Evolutionary conservation across 805 yeast genomes (phyloP).

Genomic region (Barnettozyma botsteinii): DNA sequence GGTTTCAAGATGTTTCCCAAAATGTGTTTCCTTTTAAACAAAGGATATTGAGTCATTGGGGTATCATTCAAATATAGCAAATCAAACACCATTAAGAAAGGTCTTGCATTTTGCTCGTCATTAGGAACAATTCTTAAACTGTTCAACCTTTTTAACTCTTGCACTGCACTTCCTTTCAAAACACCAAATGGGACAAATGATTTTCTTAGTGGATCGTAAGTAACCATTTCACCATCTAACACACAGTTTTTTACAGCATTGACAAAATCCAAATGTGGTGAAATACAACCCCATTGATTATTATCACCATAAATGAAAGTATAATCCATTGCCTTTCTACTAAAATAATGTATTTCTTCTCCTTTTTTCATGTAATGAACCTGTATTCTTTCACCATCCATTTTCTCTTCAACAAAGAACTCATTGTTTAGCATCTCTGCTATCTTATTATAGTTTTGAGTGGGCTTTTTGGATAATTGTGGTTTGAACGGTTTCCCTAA

Average conservation of each 20-base stretch:
- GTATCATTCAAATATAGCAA: slow-evolving; percentile 62
- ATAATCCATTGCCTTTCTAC: slow-evolving; percentile 69
- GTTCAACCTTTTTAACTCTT: slow-evolving; percentile 33
- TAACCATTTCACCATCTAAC: slow-evolving; percentile 92
- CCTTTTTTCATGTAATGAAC: slow-evolving; percentile 55
- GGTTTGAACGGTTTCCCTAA: slow-evolving; percentile 55
- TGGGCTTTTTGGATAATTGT: slow-evolving; percentile 59
- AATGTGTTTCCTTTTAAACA: slow-evolving; percentile 50
- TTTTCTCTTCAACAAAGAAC: slow-evolving; percentile 80
- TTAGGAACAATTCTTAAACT: slow-evolving; percentile 26
- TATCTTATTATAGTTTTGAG: slow-evolving; percentile 43
- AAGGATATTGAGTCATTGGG: slow-evolving; percentile 48
- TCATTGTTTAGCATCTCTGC: slow-evolving; percentile 39
- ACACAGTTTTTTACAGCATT: slow-evolving; percentile 32
- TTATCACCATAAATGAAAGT: slow-evolving; percentile 62
- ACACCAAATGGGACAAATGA: slow-evolving; percentile 74
- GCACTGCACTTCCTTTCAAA: slow-evolving; percentile 63
- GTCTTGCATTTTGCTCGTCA: slow-evolving; percentile 35
- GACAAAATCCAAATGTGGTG: slow-evolving; percentile 42
- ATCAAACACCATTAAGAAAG: slow-evolving; percentile 67
- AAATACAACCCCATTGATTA: slow-evolving; percentile 44
- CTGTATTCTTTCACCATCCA: slow-evolving; percentile 89
- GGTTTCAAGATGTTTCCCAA: slow-evolving; percentile 42
- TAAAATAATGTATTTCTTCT: slow-evolving; percentile 30
- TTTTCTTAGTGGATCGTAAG: slow-evolving; percentile 59